Base-by-base conservation (phyloP, 805 yeast species). In the Wickerhamiella spandovensis region DNA sequence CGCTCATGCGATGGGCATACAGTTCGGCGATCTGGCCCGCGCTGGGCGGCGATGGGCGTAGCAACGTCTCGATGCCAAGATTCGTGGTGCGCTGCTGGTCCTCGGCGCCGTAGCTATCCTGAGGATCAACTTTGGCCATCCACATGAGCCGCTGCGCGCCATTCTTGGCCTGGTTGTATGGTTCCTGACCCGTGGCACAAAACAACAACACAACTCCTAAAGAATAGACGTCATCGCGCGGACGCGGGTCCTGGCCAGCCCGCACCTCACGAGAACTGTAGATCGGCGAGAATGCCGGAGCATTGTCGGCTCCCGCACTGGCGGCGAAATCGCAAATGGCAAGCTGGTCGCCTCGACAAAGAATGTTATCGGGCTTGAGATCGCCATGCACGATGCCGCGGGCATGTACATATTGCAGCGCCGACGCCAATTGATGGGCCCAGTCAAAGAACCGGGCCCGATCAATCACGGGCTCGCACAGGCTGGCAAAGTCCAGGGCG, bases 261-360 rank as follows among this genome's bases (percentile, higher is more conserved):
- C 73, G 49, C 18, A 76, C 55, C 50, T 72, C 76, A 1, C 79
- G 79, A 1, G 79, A 73, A 9, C 74, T 63, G 58, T 69, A 76
- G 41, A 67, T 71, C 23, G 73, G 61, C 1, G 78, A 54, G 50
- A 57, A 53, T 7, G 64, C 65, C 10, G 49, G 48, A 63, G 56
- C 64, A 61, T 59, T 64, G 18, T 46, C 53, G 51, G 57, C 51
- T 53, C 56, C 17, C 72, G 67, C 5, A 18, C 24, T 18, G 24
- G 76, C 70, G 1, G 78, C 68, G 55, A 76, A 73, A 61, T 76
- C 81, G 28, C 71, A 71, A n/a, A 75, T 54, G 51, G 68, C 70
- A 53, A 73, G 70, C 5, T 49, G 15, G 28, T 12, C 38, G 15
- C 39, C 48, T 5, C 60, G 53, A 15, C 67, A 61, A 51, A 74